A percentile compares a stretch with the other conserved stretches of the same genome.
These are phyloP conservation scores for Apophysomyces trapeziformis DNA, from an alignment of 371 early-diverging fungal genomes.

Conservation along the genomic window DNA sequence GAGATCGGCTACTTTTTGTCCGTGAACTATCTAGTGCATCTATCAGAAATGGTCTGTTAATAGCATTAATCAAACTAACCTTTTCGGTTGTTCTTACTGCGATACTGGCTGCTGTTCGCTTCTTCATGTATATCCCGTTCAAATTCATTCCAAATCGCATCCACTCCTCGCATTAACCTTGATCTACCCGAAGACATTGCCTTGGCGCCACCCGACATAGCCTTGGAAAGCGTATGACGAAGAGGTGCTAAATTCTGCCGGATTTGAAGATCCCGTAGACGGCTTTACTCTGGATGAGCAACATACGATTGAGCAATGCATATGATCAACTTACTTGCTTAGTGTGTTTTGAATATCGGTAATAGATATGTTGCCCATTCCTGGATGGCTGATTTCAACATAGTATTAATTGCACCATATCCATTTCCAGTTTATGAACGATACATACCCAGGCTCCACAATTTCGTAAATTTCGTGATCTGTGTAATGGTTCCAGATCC, in stretches of 20 bases:
- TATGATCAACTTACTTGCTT: constrained; percentile 51
- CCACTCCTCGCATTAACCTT: constrained; percentile 49
- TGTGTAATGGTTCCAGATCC: constrained; percentile 69
- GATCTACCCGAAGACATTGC: constrained; percentile 57
- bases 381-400: constrained; percentile 53
- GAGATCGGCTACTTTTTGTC: background rate
- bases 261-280: constrained; percentile 61
- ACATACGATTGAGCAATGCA: background rate
- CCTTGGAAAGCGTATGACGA: constrained; percentile 64
- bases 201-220: constrained; percentile 59
- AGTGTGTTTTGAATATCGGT: constrained; percentile 64
- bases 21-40: background rate
- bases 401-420: background rate
- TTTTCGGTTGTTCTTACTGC: background rate
- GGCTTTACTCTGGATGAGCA: constrained; percentile 29
- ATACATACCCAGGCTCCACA: constrained; percentile 61
- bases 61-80: background rate
- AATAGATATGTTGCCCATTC: constrained; percentile 67
- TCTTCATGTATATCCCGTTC: constrained; percentile 39
- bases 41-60: background rate
- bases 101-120: constrained; percentile 1
- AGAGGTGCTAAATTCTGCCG: constrained; percentile 65
- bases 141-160: constrained; percentile 62
- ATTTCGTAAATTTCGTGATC: constrained; percentile 71
- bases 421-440: background rate